Conservation (phyloP, 208 protist species). For the Tetramitus jugosus region DNA sequence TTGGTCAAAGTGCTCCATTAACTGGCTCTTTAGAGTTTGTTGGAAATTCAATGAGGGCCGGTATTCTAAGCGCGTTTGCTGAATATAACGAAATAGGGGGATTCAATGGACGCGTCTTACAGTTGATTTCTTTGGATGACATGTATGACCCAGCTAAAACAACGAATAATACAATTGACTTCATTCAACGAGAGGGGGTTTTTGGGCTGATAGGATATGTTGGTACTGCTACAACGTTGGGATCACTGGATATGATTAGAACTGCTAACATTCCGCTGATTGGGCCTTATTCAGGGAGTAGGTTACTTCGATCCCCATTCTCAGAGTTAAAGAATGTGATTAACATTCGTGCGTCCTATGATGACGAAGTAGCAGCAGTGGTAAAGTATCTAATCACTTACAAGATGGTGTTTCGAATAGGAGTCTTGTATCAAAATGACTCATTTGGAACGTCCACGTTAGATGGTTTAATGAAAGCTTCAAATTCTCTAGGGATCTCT, state of each 20-base stretch:
- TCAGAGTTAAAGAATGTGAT: neutral
- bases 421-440: neutral
- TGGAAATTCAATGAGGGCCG: neutral
- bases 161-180: neutral
- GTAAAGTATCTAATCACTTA: neutral
- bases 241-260: too few relatives aligned
- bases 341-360: neutral
- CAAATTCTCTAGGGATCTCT: neutral
- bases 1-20: neutral
- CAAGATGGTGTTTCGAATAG: neutral
- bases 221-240: neutral
- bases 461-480: neutral
- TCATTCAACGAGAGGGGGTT: neutral
- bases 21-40: neutral
- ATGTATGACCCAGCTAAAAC: neutral
- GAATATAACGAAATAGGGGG: too few relatives aligned
- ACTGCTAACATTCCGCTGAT: neutral
- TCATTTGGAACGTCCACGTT: neutral
- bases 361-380: conserved; percentile 7
- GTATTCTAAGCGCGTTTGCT: neutral
- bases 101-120: neutral
- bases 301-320: neutral
- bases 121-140: neutral
- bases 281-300: neutral
- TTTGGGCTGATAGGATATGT: neutral